Conservation (phyloP, 2,329 filamentous ascomycete species). For the Coniochaeta hoffmannii region DNA sequence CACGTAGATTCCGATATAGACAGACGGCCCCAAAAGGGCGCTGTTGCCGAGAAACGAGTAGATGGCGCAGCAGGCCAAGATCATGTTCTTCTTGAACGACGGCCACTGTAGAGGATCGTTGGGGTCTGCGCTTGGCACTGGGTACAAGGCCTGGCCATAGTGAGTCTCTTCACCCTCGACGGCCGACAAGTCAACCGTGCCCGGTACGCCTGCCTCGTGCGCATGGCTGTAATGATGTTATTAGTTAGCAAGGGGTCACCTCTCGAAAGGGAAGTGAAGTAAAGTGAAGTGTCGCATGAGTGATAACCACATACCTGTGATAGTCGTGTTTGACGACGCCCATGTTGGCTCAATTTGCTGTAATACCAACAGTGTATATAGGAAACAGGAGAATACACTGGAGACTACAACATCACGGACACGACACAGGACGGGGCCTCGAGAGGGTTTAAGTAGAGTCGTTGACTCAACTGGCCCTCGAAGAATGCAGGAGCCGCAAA, state of each 20-base stretch:
- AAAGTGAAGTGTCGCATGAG: not conserved
- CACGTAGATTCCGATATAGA: slow-evolving; percentile 46
- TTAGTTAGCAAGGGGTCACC: not conserved
- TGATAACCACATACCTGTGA: not conserved
- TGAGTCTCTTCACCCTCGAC: slow-evolving; percentile 35
- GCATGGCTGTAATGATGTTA: slow-evolving; percentile 35
- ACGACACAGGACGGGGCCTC: not conserved
- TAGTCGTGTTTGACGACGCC: slow-evolving; percentile 1
- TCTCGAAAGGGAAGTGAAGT: too few species aligned
- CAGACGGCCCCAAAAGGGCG: slow-evolving; percentile 43
- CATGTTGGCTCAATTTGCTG: not conserved
- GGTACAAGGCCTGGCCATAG: slow-evolving; percentile 51
- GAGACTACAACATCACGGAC: not conserved
- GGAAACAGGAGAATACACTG: not conserved
- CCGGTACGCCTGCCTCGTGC: slow-evolving; percentile 47
- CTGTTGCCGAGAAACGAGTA: slow-evolving; percentile 52
- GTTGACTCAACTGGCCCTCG: not conserved
- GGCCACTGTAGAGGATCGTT: slow-evolving; percentile 46
- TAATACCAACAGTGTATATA: not conserved
- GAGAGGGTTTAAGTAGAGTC: not conserved
- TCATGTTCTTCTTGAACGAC: slow-evolving; percentile 44
- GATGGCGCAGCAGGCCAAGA: slow-evolving; percentile 41
- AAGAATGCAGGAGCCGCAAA: not conserved
- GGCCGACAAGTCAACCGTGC: slow-evolving; percentile 44
- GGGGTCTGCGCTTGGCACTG: slow-evolving; percentile 49